A percentile compares a stretch with the other conserved stretches of the same genome.
These are phyloP conservation scores for Erodium maritimum DNA, from an alignment of 345 rosid genomes.

Conservation along the genomic window DNA sequence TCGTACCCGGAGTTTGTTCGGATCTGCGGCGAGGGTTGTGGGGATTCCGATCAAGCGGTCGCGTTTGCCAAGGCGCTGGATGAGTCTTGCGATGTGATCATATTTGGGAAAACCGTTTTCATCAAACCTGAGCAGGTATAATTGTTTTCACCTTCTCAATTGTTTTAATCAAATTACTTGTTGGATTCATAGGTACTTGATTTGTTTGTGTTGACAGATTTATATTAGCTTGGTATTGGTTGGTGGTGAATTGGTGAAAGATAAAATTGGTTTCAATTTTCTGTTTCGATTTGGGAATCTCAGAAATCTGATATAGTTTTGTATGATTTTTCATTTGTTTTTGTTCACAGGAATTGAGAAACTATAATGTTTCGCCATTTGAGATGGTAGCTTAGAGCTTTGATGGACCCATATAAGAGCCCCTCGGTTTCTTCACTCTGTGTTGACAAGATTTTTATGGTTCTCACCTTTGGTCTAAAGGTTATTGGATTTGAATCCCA, in stretches of 20 bases:
- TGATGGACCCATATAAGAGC: constrained; percentile 7
- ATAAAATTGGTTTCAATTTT: background rate
- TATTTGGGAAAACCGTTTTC: constrained; percentile 53
- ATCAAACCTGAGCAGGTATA: constrained; percentile 72
- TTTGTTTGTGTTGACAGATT: background rate
- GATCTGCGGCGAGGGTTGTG: constrained; percentile 41
- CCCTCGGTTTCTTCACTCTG: constrained; percentile 19
- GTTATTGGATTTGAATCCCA: background rate
- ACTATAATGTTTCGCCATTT: constrained; percentile 24
- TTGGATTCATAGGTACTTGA: background rate
- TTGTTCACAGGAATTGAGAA: constrained; percentile 48
- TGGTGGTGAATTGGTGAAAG: background rate
- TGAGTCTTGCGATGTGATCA: constrained; percentile 69
- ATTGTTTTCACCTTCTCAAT: background rate
- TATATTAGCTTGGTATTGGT: background rate
- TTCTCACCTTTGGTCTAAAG: background rate
- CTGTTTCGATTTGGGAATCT: constrained; percentile 5
- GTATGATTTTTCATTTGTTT: constrained; percentile 30
- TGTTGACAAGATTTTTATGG: background rate
- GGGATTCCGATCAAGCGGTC: constrained; percentile 41
- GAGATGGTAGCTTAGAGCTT: constrained; percentile 19
- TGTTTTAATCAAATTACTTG: background rate
- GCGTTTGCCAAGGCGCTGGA: constrained; percentile 54
- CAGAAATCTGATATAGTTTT: constrained; percentile 45
- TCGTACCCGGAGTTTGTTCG: constrained; percentile 42